phyloP scores from a whole-genome alignment of 2,329 filamentous ascomycete species.

The Aspergillus carbonarius region DNA sequence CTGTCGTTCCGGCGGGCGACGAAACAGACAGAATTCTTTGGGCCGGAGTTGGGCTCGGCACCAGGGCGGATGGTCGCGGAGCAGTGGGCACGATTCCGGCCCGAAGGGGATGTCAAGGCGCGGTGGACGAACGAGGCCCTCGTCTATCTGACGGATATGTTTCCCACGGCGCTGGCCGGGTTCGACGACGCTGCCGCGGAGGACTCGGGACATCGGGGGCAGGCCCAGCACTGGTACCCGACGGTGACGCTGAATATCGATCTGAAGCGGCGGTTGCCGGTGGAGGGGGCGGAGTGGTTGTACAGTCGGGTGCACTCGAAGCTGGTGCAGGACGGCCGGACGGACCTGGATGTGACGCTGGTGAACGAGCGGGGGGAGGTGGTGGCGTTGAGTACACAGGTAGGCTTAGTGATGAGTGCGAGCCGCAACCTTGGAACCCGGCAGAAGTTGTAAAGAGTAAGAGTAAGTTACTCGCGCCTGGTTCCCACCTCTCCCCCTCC shows the following conservation, averaged over 20 bases:
- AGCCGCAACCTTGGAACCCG: constrained; percentile 60
- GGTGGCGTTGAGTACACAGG: constrained; percentile 67
- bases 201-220: constrained; percentile 26
- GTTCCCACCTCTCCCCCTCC: neutral
- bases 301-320: constrained; percentile 66
- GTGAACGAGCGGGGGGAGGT: constrained; percentile 64
- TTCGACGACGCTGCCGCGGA: constrained; percentile 34
- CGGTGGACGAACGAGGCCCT: constrained; percentile 64
- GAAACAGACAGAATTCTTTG: constrained; percentile 52
- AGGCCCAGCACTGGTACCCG: constrained; percentile 66
- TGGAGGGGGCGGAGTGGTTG: constrained; percentile 70
- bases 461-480: no score
- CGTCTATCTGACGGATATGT: constrained; percentile 67
- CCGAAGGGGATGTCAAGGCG: constrained; percentile 47
- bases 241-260: constrained; percentile 75
- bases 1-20: constrained; percentile 49
- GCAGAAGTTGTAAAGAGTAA: constrained; percentile 26
- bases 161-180: constrained; percentile 64
- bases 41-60: constrained; percentile 25
- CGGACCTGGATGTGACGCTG: constrained; percentile 71
- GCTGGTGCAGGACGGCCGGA: constrained; percentile 66
- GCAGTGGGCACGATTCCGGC: constrained; percentile 65
- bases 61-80: constrained; percentile 47
- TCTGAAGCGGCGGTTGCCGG: constrained; percentile 69
- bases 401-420: constrained; percentile 63